Conservation (phyloP, 2,329 filamentous ascomycete species). For the Zarea fungicola region DNA sequence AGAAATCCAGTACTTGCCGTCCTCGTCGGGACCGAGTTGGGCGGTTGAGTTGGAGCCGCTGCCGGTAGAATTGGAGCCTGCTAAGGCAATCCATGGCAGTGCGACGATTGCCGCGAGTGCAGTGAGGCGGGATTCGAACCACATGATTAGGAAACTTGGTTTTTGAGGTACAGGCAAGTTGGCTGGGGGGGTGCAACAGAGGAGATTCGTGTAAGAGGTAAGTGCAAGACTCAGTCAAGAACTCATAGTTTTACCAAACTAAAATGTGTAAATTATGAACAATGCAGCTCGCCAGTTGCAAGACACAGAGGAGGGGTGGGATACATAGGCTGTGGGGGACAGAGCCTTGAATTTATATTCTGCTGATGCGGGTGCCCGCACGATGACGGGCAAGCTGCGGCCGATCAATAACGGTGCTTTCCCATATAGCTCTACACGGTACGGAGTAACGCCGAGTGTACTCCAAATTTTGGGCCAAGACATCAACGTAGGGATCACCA, state of each 20-base stretch:
- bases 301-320: background rate
- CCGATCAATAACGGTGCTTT: too few species aligned
- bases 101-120: constrained; percentile 17
- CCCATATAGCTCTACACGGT: too few species aligned
- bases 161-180: background rate
- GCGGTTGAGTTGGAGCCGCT: constrained; percentile 15
- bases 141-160: constrained; percentile 17
- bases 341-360: constrained; percentile 1
- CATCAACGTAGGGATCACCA: too few species aligned
- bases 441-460: too few species aligned
- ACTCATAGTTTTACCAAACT: background rate
- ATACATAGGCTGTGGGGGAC: background rate
- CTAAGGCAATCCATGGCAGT: constrained; percentile 15
- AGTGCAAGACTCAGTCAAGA: constrained; percentile 5
- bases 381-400: background rate
- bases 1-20: constrained; percentile 72
- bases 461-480: too few species aligned
- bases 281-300: background rate
- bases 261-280: background rate
- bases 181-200: background rate
- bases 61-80: constrained; percentile 1
- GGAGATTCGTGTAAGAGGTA: background rate
- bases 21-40: constrained; percentile 43
- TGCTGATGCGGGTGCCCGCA: background rate
- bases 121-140: constrained; percentile 13